Conservation (phyloP, 2,329 filamentous ascomycete genomes). For the Trichoderma arundinaceum region DNA sequence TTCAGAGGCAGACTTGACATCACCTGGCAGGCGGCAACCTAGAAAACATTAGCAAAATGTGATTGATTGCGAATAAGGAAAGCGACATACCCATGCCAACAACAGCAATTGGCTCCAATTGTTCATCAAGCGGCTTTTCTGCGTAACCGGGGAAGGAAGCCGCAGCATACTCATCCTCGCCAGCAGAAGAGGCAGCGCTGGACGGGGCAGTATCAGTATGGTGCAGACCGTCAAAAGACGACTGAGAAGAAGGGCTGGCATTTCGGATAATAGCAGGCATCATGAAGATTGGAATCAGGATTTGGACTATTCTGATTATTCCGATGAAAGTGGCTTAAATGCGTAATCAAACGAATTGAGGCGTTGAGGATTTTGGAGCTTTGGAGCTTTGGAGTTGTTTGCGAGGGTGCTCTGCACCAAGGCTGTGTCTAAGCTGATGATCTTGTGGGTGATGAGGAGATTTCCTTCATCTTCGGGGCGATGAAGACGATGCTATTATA, state of each 20-base stretch:
- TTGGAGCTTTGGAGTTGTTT: constrained; percentile 13
- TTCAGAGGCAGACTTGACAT: constrained; percentile 29
- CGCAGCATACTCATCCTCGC: constrained; percentile 27
- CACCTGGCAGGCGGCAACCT: constrained; percentile 35
- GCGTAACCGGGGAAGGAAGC: constrained; percentile 31
- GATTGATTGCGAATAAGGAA: neutral
- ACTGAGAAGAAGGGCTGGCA: constrained; percentile 16
- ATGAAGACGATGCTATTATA: constrained; percentile 11
- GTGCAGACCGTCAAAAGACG: constrained; percentile 17
- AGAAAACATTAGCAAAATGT: neutral
- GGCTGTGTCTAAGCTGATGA: constrained; percentile 14
- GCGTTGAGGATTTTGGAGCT: neutral
- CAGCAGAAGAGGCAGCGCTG: constrained; percentile 15
- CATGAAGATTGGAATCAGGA: neutral
- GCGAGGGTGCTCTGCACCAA: constrained; percentile 17
- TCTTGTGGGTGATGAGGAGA: neutral
- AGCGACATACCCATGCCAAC: constrained; percentile 33
- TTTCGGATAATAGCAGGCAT: constrained; percentile 10
- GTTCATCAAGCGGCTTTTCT: constrained; percentile 33
- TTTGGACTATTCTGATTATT: neutral
- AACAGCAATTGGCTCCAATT: constrained; percentile 34
- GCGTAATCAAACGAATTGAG: too few relatives aligned
- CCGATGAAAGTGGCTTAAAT: too few relatives aligned
- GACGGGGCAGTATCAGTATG: constrained; percentile 6
- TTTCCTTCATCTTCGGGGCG: neutral